Evolutionary conservation across 2,329 filamentous ascomycete species (phyloP).

Genomic region (Cryphonectria radicalis): DNA sequence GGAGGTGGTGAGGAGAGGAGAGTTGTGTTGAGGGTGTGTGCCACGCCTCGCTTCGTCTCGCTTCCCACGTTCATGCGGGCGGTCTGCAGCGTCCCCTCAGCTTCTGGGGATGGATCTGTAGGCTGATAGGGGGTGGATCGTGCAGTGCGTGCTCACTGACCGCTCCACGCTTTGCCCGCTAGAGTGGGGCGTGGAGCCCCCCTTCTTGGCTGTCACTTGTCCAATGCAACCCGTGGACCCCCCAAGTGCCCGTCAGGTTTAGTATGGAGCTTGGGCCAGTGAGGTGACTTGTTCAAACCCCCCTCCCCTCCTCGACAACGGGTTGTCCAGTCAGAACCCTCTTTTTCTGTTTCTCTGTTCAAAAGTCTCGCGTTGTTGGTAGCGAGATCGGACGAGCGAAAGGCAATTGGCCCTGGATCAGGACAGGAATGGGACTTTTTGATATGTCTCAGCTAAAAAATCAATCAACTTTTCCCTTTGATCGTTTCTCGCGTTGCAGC

Average conservation of each 20-base stretch:
- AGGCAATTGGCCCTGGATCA: not conserved
- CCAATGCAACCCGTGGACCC: slow-evolving; percentile 1
- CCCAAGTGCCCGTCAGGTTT: not conserved
- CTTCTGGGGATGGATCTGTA: slow-evolving; percentile 11
- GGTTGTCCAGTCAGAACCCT: not conserved
- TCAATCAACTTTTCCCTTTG: not conserved
- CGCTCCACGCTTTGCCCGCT: slow-evolving; percentile 18
- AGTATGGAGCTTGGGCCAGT: slow-evolving; percentile 2
- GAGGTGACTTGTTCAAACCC: not conserved
- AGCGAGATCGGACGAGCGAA: not conserved
- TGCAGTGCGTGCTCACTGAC: slow-evolving; percentile 18
- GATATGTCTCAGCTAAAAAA: not conserved
- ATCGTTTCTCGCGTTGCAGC: not conserved
- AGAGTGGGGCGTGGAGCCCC: not conserved
- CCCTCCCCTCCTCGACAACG: not conserved
- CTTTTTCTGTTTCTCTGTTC: not conserved
- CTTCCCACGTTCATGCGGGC: slow-evolving; percentile 17
- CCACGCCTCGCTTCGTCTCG: slow-evolving; percentile 1
- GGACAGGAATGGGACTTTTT: not conserved
- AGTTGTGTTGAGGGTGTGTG: not conserved
- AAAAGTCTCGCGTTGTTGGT: not conserved
- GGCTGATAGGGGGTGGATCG: slow-evolving; percentile 20
- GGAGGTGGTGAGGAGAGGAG: not conserved
- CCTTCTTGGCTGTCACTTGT: slow-evolving; percentile 4
- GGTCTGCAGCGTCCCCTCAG: slow-evolving; percentile 14